Conservation (phyloP, 371 early-diverging fungal species). For the Syncephalis fuscata region DNA sequence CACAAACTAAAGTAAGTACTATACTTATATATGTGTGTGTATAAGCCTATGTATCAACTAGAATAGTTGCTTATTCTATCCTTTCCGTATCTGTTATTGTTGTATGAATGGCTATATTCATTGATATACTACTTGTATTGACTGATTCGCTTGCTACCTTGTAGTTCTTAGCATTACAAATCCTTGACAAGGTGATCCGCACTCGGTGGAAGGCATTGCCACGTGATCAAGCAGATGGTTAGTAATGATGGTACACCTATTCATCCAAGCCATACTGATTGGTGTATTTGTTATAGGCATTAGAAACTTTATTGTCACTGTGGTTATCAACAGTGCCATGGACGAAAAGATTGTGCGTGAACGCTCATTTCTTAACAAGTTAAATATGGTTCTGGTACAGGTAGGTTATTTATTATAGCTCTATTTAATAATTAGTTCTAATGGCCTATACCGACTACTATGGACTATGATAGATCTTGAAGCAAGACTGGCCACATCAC, state of each 20-base stretch:
- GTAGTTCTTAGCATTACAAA: slow-evolving; percentile 90
- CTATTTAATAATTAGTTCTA: background rate
- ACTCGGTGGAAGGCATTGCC: slow-evolving; percentile 95
- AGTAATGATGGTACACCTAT: slow-evolving; percentile 3
- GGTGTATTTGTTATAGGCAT: slow-evolving; percentile 40
- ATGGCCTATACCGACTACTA: slow-evolving; percentile 1
- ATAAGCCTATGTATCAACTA: no score
- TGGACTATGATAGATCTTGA: slow-evolving; percentile 63
- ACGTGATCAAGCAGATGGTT: slow-evolving; percentile 77
- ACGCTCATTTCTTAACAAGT: slow-evolving; percentile 65
- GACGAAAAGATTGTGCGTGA: slow-evolving; percentile 60
- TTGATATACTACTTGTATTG: background rate
- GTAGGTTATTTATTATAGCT: slow-evolving; percentile 29
- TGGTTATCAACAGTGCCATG: slow-evolving; percentile 78
- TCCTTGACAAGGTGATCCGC: slow-evolving; percentile 93
- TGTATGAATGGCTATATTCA: no score
- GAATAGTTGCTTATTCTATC: no score
- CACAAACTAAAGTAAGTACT: slow-evolving; percentile 70
- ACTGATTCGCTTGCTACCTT: background rate
- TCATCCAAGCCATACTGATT: background rate
- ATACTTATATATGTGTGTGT: background rate
- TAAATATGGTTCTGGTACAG: slow-evolving; percentile 91
- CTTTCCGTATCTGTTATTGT: no score
- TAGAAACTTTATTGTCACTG: slow-evolving; percentile 80
- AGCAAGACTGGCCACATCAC: slow-evolving; percentile 99